Conservation (phyloP, 2,329 filamentous ascomycete species). For the Neopestalotiopsis rosae region DNA sequence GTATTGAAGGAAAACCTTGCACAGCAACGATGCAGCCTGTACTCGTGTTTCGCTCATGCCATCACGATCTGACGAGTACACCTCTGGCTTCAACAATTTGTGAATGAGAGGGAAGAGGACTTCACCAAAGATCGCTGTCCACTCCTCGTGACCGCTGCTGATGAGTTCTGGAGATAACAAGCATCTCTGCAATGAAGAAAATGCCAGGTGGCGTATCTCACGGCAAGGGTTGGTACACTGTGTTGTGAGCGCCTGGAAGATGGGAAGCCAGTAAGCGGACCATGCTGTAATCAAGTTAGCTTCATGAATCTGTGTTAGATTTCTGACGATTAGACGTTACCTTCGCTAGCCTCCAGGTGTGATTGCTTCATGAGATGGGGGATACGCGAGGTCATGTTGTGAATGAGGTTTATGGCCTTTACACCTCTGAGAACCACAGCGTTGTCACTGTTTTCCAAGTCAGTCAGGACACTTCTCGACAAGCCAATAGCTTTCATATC, state of each 20-base stretch:
- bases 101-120: conserved; percentile 92
- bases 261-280: conserved; percentile 97
- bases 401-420: conserved; percentile 81
- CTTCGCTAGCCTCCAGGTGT: conserved; percentile 85
- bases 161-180: conserved; percentile 85
- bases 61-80: conserved; percentile 86
- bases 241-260: conserved; percentile 84
- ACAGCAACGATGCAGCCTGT: conserved; percentile 87
- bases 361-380: conserved; percentile 90
- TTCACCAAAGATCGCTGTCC: conserved; percentile 93
- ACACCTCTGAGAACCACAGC: conserved; percentile 78
- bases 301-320: too few species aligned
- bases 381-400: conserved; percentile 80
- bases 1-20: conserved; percentile 95
- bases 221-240: conserved; percentile 96
- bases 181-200: conserved; percentile 83
- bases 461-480: not conserved
- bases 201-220: conserved; percentile 88
- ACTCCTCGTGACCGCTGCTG: conserved; percentile 84
- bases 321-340: conserved; percentile 46
- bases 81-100: conserved; percentile 88
- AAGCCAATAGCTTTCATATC: not conserved
- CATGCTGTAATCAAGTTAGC: conserved; percentile 67
- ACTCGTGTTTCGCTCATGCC: conserved; percentile 97
- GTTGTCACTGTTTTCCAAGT: conserved; percentile 59